A percentile compares a stretch with the other conserved stretches of the same genome.
Conservation (phyloP, 2,329 filamentous ascomycete species). For the Fusarium subtropicale region DNA sequence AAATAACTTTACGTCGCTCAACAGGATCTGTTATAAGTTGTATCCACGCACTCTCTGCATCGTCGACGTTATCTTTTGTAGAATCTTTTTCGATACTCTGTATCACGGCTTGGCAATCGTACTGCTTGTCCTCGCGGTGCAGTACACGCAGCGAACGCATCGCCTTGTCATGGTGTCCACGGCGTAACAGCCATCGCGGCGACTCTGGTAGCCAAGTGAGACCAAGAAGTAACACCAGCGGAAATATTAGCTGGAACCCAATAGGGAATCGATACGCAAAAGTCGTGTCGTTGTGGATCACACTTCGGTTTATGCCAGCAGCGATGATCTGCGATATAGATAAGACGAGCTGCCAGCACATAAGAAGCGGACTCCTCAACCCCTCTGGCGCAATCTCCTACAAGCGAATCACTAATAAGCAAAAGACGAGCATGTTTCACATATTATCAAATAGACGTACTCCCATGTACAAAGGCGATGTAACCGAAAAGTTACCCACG, state of each 20-base stretch:
- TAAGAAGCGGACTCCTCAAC: constrained; percentile 52
- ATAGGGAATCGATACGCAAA: constrained; percentile 52
- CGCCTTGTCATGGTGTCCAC: constrained; percentile 55
- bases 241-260: constrained; percentile 48
- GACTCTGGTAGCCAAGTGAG: constrained; percentile 47
- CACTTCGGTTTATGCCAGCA: constrained; percentile 49
- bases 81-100: constrained; percentile 59
- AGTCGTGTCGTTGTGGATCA: constrained; percentile 46
- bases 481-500: constrained; percentile 55
- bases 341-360: constrained; percentile 55
- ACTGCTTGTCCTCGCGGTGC: constrained; percentile 55
- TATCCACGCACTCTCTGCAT: constrained; percentile 53
- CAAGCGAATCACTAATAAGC: not conserved
- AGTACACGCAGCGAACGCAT: constrained; percentile 56
- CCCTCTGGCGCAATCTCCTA: constrained; percentile 49
- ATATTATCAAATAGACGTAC: constrained; percentile 30
- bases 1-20: constrained; percentile 60
- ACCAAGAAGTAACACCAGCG: constrained; percentile 35
- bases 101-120: constrained; percentile 52
- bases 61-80: constrained; percentile 51
- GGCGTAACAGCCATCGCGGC: constrained; percentile 51
- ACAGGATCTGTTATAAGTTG: constrained; percentile 57
- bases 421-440: not conserved
- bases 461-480: constrained; percentile 54
- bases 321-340: constrained; percentile 54